Percentiles rank a stretch among this genome's conserved stretches.
Evolutionary conservation across 768 basidiomycete genomes (phyloP).

Genomic region (Suillus alpinus): DNA sequence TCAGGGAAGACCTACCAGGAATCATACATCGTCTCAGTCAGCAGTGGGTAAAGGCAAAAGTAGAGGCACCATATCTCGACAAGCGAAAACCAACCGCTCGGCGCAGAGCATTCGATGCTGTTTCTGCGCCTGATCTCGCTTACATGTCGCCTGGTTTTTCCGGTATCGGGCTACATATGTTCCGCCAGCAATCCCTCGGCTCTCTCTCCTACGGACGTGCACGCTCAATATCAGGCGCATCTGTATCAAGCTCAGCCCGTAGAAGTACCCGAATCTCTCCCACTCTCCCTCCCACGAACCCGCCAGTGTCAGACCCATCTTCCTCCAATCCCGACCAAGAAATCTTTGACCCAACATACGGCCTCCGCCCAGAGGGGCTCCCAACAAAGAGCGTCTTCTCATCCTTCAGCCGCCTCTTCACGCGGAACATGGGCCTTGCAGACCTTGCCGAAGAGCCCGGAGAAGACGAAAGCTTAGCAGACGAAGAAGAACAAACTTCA

Average conservation of each 20-base stretch:
- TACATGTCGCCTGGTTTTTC: slow-evolving; percentile 18
- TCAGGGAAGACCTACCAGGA: slow-evolving; percentile 92
- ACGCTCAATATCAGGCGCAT: slow-evolving; percentile 42
- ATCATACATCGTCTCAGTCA: slow-evolving; percentile 96
- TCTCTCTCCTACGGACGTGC: slow-evolving; percentile 25
- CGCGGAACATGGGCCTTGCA: slow-evolving; percentile 65
- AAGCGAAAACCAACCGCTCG: slow-evolving; percentile 43
- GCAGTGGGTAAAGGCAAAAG: slow-evolving; percentile 92
- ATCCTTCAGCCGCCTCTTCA: slow-evolving; percentile 73
- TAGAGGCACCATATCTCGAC: slow-evolving; percentile 84
- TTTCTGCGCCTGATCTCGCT: slow-evolving; percentile 41
- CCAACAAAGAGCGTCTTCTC: slow-evolving; percentile 82
- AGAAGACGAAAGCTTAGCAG: slow-evolving; percentile 43
- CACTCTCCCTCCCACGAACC: slow-evolving; percentile 16
- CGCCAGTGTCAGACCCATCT: slow-evolving; percentile 21
- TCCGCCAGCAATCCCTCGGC: slow-evolving; percentile 21
- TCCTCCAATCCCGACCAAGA: slow-evolving; percentile 52
- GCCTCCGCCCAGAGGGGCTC: slow-evolving; percentile 87
- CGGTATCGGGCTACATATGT: slow-evolving; percentile 20
- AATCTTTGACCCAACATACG: slow-evolving; percentile 95
- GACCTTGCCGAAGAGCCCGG: slow-evolving; percentile 72
- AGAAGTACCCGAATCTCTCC: slow-evolving; percentile 21
- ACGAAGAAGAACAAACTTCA: slow-evolving; percentile 38
- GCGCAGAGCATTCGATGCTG: slow-evolving; percentile 34
- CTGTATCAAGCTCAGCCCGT: slow-evolving; percentile 32